These are phyloP conservation scores for Ceratocystis lukuohia DNA, from an alignment of 2,329 filamentous ascomycete species.

Conservation along the genomic window DNA sequence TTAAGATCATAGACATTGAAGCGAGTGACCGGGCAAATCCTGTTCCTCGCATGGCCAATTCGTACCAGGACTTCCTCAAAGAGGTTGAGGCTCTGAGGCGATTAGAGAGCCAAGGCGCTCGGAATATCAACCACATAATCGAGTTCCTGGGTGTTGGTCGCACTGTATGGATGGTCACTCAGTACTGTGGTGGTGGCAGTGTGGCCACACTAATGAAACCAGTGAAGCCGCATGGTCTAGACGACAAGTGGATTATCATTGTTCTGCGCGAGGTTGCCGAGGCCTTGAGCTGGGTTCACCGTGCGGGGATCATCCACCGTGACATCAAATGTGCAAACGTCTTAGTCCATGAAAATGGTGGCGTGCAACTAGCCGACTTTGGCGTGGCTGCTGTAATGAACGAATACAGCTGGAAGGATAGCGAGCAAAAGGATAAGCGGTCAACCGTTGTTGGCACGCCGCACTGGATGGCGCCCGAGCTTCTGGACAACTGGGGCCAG, in stretches of 20 bases:
- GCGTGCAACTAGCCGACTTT: slow-evolving; percentile 73
- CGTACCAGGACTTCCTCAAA: slow-evolving; percentile 56
- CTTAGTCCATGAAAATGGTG: slow-evolving; percentile 60
- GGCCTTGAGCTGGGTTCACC: slow-evolving; percentile 54
- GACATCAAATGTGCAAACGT: slow-evolving; percentile 70
- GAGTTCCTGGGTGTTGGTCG: slow-evolving; percentile 65
- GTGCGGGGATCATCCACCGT: slow-evolving; percentile 55
- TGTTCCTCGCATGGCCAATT: slow-evolving; percentile 51
- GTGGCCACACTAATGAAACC: slow-evolving; percentile 60
- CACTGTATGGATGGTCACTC: slow-evolving; percentile 77
- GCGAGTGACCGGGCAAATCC: slow-evolving; percentile 48
- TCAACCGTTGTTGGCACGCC: slow-evolving; percentile 72
- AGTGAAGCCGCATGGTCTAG: slow-evolving; percentile 50
- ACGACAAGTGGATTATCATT: slow-evolving; percentile 57
- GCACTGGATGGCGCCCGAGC: slow-evolving; percentile 76
- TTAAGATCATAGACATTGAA: slow-evolving; percentile 78
- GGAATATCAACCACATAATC: slow-evolving; percentile 70
- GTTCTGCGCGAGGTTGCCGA: slow-evolving; percentile 54
- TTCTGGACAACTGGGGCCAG: slow-evolving; percentile 44
- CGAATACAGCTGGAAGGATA: slow-evolving; percentile 27
- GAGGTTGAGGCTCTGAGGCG: slow-evolving; percentile 57
- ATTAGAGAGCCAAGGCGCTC: slow-evolving; percentile 58
- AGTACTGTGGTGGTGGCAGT: slow-evolving; percentile 75
- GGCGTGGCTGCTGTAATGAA: slow-evolving; percentile 53
- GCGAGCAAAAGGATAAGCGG: slow-evolving; percentile 65